Percentiles rank a stretch among this genome's conserved stretches.
phyloP scores from a whole-genome alignment of 371 early-diverging fungal species.

The Amoeboaphelidium protococcarum region DNA sequence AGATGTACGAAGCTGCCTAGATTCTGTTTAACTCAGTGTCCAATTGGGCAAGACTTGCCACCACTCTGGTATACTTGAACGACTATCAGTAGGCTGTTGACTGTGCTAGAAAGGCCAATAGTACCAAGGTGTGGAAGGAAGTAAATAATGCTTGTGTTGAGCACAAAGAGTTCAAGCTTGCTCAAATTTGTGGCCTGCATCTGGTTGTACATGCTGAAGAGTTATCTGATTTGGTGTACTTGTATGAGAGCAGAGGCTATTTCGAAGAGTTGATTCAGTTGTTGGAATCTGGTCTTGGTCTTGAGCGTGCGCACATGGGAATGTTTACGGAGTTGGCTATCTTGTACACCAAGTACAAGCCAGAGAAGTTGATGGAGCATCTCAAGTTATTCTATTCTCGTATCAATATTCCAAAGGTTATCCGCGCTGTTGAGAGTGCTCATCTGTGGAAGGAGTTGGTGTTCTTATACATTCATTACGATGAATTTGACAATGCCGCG shows the following conservation, averaged over 20 bases:
- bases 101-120: slow-evolving; percentile 89
- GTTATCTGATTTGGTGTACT: slow-evolving; percentile 39
- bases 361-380: slow-evolving; percentile 82
- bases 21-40: slow-evolving; percentile 72
- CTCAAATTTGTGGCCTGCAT: slow-evolving; percentile 88
- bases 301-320: slow-evolving; percentile 96
- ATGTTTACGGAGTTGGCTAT: slow-evolving; percentile 95
- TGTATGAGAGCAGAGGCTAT: slow-evolving; percentile 64
- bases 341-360: slow-evolving; percentile 75
- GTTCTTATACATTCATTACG: slow-evolving; percentile 88
- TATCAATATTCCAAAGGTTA: slow-evolving; percentile 94
- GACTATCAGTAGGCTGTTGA: slow-evolving; percentile 91
- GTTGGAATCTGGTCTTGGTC: slow-evolving; percentile 66
- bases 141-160: slow-evolving; percentile 82
- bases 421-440: slow-evolving; percentile 62
- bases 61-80: slow-evolving; percentile 71
- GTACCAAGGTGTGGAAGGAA: slow-evolving; percentile 89
- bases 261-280: slow-evolving; percentile 67
- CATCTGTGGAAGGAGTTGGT: slow-evolving; percentile 91
- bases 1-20: slow-evolving; percentile 75
- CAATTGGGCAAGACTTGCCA: slow-evolving; percentile 83
- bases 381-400: slow-evolving; percentile 79
- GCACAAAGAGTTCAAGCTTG: slow-evolving; percentile 72
- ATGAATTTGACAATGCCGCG: slow-evolving; percentile 88
- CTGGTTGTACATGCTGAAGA: slow-evolving; percentile 91